These are phyloP conservation scores for Suhomyces pyralidae DNA, from an alignment of 805 yeast genomes.

Conservation along the genomic window DNA sequence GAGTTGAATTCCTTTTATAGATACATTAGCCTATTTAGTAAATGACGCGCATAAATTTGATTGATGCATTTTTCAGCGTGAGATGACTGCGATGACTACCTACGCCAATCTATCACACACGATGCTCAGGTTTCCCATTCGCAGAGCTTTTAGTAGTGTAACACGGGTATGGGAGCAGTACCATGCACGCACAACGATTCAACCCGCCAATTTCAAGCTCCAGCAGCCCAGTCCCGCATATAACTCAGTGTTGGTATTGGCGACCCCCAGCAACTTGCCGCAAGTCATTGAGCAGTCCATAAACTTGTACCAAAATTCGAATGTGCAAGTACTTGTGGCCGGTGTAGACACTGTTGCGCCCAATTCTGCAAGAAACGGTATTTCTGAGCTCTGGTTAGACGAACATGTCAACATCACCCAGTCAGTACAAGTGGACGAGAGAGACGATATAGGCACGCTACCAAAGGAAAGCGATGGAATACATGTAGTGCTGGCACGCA, in stretches of 20 bases:
- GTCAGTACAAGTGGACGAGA: constrained; percentile 18
- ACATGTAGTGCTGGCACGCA: constrained; percentile 30
- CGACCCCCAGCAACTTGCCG: constrained; percentile 36
- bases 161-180: background rate
- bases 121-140: background rate
- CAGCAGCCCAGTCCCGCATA: constrained; percentile 13
- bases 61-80: background rate
- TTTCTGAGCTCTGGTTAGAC: constrained; percentile 40
- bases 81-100: background rate
- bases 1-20: constrained; percentile 14
- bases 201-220: constrained; percentile 6
- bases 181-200: constrained; percentile 6
- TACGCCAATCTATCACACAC: background rate
- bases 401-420: constrained; percentile 17
- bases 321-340: constrained; percentile 38
- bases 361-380: constrained; percentile 30
- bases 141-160: background rate
- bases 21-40: constrained; percentile 14
- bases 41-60: background rate
- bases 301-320: constrained; percentile 17
- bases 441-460: constrained; percentile 20
- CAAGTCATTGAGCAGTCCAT: constrained; percentile 30
- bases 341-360: constrained; percentile 39
- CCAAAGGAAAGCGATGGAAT: constrained; percentile 35
- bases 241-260: constrained; percentile 30